These are phyloP conservation scores for Catharanthus roseus DNA, from an alignment of 257 asterid genomes.

Conservation along the genomic window DNA sequence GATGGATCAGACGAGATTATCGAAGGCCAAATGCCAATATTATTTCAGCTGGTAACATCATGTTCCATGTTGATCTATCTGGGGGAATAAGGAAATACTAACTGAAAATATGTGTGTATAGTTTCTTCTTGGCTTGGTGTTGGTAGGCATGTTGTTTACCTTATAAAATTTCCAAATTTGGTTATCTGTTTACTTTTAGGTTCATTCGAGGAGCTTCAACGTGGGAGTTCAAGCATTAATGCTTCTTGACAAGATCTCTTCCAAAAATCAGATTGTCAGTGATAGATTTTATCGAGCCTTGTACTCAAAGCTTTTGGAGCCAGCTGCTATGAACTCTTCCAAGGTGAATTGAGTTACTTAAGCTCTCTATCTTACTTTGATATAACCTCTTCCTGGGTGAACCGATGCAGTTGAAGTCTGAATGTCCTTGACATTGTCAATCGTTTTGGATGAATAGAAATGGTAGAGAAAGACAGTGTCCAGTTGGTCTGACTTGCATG, in stretches of 20 bases:
- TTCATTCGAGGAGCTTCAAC: slow-evolving; percentile 89
- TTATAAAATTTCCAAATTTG: background rate
- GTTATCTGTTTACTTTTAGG: slow-evolving; percentile 40
- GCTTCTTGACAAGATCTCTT: slow-evolving; percentile 94
- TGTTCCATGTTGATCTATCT: background rate
- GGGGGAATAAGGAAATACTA: background rate
- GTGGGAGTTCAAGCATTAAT: slow-evolving; percentile 96
- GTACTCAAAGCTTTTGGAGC: slow-evolving; percentile 84
- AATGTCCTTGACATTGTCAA: background rate
- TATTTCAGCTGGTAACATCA: slow-evolving; percentile 79
- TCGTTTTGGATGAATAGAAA: background rate
- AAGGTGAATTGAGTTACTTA: slow-evolving; percentile 39
- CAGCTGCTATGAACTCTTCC: slow-evolving; percentile 95
- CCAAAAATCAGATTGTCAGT: slow-evolving; percentile 84
- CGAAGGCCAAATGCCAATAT: slow-evolving; percentile 78
- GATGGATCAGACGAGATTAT: slow-evolving; percentile 76
- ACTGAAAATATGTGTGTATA: background rate
- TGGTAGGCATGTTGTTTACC: background rate
- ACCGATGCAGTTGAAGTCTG: background rate
- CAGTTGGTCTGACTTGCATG: background rate
- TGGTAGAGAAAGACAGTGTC: background rate
- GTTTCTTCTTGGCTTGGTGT: background rate
- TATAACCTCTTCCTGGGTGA: background rate
- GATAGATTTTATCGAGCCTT: slow-evolving; percentile 96
- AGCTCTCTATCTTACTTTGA: background rate